phyloP scores from a whole-genome alignment of 2,329 filamentous ascomycete species.

The Aschersonia sp. region DNA sequence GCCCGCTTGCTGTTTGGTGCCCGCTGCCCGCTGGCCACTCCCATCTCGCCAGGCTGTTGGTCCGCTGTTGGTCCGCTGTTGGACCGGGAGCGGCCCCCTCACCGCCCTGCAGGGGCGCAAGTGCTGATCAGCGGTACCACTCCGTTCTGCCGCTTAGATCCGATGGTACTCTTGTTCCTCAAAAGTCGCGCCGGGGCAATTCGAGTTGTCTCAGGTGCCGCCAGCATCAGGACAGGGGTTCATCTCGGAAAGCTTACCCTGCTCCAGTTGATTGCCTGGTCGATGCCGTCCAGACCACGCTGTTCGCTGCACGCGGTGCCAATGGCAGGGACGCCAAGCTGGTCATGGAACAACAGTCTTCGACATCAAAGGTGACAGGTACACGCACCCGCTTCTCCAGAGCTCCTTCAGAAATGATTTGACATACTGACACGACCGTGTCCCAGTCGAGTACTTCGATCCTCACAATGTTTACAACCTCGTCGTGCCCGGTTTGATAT shows the following conservation, averaged over 20 bases:
- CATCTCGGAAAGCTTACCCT: not conserved
- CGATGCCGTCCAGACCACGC: slow-evolving; percentile 7
- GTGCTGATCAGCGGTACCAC: not conserved
- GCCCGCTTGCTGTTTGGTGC: no score
- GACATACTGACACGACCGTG: slow-evolving; percentile 1
- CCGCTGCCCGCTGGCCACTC: no score
- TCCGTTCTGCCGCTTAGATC: no score
- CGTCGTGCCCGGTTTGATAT: slow-evolving; percentile 61
- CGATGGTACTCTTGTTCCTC: no score
- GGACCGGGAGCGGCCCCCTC: not conserved
- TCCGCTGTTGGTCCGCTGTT: no score
- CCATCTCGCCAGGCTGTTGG: no score
- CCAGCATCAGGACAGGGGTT: not conserved
- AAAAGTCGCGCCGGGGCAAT: no score
- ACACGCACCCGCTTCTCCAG: slow-evolving; percentile 8
- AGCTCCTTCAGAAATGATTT: no score
- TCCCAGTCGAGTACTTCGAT: slow-evolving; percentile 85
- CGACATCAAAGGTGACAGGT: slow-evolving; percentile 69
- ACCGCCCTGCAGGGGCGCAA: not conserved
- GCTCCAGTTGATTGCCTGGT: not conserved
- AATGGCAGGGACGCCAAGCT: slow-evolving; percentile 11
- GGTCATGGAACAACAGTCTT: slow-evolving; percentile 51
- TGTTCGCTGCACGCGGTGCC: slow-evolving; percentile 9
- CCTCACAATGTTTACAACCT: slow-evolving; percentile 78
- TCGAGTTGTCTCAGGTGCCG: no score